A percentile compares a stretch with the other conserved stretches of the same genome.
Evolutionary conservation across 1,139 yeast species (phyloP).

Genomic region (Entelexis sorbosivorans): DNA sequence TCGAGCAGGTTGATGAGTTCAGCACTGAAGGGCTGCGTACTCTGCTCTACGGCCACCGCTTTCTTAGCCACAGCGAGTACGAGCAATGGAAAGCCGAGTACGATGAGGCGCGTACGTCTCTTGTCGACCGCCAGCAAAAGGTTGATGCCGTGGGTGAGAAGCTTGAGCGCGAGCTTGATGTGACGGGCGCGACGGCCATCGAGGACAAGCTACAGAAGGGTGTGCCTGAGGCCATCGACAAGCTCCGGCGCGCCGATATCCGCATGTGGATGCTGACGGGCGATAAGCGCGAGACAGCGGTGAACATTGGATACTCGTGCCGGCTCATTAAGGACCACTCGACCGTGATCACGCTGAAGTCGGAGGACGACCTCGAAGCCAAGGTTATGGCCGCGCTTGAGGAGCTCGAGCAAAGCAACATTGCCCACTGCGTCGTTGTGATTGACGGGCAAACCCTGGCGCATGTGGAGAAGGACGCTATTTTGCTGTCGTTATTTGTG

Average conservation of each 20-base stretch:
- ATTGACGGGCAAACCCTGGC: conserved; percentile 81
- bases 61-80: conserved; percentile 53
- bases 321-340: conserved; percentile 86
- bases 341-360: conserved; percentile 64
- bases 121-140: conserved; percentile 52
- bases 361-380: conserved; percentile 37
- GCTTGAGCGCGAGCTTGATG: conserved; percentile 54
- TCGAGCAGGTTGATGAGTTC: conserved; percentile 85
- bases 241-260: conserved; percentile 83
- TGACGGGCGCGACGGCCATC: conserved; percentile 90
- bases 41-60: conserved; percentile 65
- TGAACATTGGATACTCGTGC: conserved; percentile 92
- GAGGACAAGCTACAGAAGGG: conserved; percentile 96
- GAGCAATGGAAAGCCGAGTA: conserved; percentile 56
- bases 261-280: conserved; percentile 98
- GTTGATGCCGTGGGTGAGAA: conserved; percentile 64
- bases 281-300: conserved; percentile 94
- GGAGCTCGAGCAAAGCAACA: conserved; percentile 52
- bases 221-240: conserved; percentile 87
- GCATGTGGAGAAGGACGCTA: conserved; percentile 58
- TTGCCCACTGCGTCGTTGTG: conserved; percentile 90
- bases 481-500: conserved; percentile 60
- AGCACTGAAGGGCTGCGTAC: conserved; percentile 93
- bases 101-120: conserved; percentile 64
- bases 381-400: conserved; percentile 49